Evolutionary conservation across 2,329 filamentous ascomycete species (phyloP).

Genomic region (Nemania serpens): DNA sequence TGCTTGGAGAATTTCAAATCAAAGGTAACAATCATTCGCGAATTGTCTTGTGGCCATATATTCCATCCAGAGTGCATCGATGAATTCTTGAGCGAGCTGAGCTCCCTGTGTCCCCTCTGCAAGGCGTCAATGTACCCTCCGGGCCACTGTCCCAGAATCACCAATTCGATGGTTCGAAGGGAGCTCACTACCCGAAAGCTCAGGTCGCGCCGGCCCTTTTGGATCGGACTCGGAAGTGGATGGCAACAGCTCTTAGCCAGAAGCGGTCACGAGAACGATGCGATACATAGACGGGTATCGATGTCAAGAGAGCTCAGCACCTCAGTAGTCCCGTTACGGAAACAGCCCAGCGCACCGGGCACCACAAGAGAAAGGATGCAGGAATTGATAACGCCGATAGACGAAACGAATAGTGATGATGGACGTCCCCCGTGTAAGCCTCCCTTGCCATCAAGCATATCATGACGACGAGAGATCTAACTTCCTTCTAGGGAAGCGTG

Average conservation of each 20-base stretch:
- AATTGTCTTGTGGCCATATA: conserved; percentile 88
- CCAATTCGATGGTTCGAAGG: conserved; percentile 83
- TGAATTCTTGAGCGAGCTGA: conserved; percentile 75
- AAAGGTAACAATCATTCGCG: conserved; percentile 73
- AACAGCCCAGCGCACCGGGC: conserved; percentile 23
- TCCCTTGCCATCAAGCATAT: not conserved
- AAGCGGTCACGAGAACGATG: conserved; percentile 31
- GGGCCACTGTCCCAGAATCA: conserved; percentile 71
- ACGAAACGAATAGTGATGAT: conserved; percentile 41
- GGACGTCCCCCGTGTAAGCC: conserved; percentile 39
- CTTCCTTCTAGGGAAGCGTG: conserved; percentile 47
- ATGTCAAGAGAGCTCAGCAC: conserved; percentile 27
- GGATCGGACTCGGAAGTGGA: conserved; percentile 38
- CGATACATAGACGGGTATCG: conserved; percentile 23
- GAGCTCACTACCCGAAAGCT: conserved; percentile 71
- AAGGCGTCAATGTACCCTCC: conserved; percentile 79
- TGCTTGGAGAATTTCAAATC: conserved; percentile 82
- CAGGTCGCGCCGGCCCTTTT: conserved; percentile 56
- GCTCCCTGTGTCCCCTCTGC: conserved; percentile 88
- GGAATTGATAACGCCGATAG: conserved; percentile 37
- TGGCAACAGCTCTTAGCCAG: conserved; percentile 34
- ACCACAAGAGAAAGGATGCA: conserved; percentile 37
- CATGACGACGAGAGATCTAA: conserved; percentile 25
- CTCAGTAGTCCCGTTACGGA: conserved; percentile 31
- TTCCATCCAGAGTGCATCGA: conserved; percentile 95